Evolutionary conservation across 352 stramenopile species (phyloP), one percentile per base, ranked within the genome.

Genomic region (Phytophthora meadii): DNA sequence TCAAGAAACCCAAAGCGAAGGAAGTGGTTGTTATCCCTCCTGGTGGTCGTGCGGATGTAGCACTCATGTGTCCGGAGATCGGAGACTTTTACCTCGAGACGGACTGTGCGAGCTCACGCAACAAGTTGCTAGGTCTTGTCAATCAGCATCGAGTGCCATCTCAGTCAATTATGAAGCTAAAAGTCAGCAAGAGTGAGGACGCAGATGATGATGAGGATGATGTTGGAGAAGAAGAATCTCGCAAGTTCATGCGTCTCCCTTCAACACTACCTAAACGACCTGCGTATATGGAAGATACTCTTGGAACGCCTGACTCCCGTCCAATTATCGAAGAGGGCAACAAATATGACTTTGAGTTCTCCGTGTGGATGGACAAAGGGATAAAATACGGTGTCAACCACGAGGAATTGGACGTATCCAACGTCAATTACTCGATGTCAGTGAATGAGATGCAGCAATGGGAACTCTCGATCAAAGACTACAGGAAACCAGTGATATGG

Each of bases 261-360:
- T 56, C 54, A 1, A 22, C 68, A 27, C 61, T 92, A 39, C 79
- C 82, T 1, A 76, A 70, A 48, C 76, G 81, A 25, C 82, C 86
- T 10, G 57, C 61, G 24, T 94, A 92, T 70, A 89, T 94, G 86
- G 57, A 68, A 24, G 67, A 77, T 45, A 67, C 61, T 34, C 42
- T 78, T 17, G 60, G 46, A 17, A 68, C 24, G 5, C 15, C 40
- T 22, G 44, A 77, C 10, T 42, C 64, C 32, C 30, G 68, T 1
- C 46, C 70, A 27, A 19, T 40, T 40, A 75, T 83, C n/a, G 48
- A 61, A 1, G 41, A 65, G 6, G 48, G 44, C 46, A 88, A 81
- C 67, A 76, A 74, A 56, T 92, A 92, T 75, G 68, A 73, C 32
- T 90, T 89, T 57, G 83, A 90, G 59, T 92, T 92, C 62, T 90